A percentile compares a stretch with the other conserved stretches of the same genome.
Evolutionary conservation across 192 early-diverging fungal species (phyloP).

Genomic region (Entomortierella beljakovae): DNA sequence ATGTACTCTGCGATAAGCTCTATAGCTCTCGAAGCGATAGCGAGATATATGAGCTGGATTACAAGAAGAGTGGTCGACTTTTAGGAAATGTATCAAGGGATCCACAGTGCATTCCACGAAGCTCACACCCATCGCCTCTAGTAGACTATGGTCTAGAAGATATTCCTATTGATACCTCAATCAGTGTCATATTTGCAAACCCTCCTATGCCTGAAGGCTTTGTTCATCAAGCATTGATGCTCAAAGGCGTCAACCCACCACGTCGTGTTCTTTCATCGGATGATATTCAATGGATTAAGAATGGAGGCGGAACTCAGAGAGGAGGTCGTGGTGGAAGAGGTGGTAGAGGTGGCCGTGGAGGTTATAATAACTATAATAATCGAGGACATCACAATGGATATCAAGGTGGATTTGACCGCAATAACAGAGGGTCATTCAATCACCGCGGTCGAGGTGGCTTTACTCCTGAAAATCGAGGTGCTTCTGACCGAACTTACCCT

Average conservation of each 20-base stretch:
- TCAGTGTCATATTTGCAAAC: constrained; percentile 58
- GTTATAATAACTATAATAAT: constrained; percentile 28
- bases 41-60: constrained; percentile 58
- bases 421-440: constrained; percentile 36
- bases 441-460: constrained; percentile 33
- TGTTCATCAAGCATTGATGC: constrained; percentile 38
- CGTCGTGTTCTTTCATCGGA: constrained; percentile 44
- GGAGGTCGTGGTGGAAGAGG: constrained; percentile 54
- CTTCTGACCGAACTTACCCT: constrained; percentile 34
- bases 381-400: constrained; percentile 49
- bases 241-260: constrained; percentile 46
- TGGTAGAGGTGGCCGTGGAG: constrained; percentile 35
- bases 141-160: constrained; percentile 65
- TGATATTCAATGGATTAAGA: constrained; percentile 58
- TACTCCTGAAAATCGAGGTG: constrained; percentile 49
- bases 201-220: constrained; percentile 28
- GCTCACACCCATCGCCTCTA: constrained; percentile 68
- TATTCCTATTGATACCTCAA: constrained; percentile 71
- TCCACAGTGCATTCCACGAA: constrained; percentile 69
- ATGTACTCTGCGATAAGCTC: constrained; percentile 60
- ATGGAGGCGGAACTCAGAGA: constrained; percentile 57
- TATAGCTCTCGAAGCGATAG: constrained; percentile 62
- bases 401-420: constrained; percentile 34
- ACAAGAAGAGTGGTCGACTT: constrained; percentile 65
- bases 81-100: constrained; percentile 69